Evolutionary conservation across 140 eudicot species (phyloP), one percentile per base, ranked within the genome.

Genomic region (Ambrosia hybrid): DNA sequence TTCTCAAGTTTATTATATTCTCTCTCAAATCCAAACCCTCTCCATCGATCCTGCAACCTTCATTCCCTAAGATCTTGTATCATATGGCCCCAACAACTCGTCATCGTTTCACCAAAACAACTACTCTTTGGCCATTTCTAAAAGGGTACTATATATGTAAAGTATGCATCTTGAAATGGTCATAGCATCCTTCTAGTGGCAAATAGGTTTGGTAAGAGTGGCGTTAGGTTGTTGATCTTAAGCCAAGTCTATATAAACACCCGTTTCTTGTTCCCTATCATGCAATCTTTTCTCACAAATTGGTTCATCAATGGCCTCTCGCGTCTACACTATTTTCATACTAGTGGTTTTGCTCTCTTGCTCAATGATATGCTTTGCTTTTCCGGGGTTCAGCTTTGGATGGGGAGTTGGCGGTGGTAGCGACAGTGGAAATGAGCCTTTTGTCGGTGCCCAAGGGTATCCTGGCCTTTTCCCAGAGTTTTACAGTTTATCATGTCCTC

Each of bases 401-500:
- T 58, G 65, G 65, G 65, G 65, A 3, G 41, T 58, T 55, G 63
- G 63, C 3, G 37, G 63, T 57, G 63, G 60, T 55, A 15, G 6
- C 2, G 17, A 6, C 21, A 16, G 41, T 9, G 65, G 65, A 26
- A 41, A 59, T 10, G 41, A 9, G 65, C 9, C 65, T 9, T 59
- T 59, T 30, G 65, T 39, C 9, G 65, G 67, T 2, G 68, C 76
- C 8, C 85, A 83, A 57, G 79, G 78, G 43, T 74, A 64, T 75
- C 30, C 65, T 52, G 83, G 82, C 70, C 90, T 87, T 46, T 64
- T 64, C 67, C 88, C 95, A 1, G 88, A 66, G 43, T 86, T 78
- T 67, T 87, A 89, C 53, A 67, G 72, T 68, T 76, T 73, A 60
- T 81, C 95, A 14, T 87, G 96, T 79, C 95, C 95, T 38, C 91